These are phyloP conservation scores for Xylariaceae sp. DNA, from an alignment of 2,329 filamentous ascomycete species.

Conservation along the genomic window DNA sequence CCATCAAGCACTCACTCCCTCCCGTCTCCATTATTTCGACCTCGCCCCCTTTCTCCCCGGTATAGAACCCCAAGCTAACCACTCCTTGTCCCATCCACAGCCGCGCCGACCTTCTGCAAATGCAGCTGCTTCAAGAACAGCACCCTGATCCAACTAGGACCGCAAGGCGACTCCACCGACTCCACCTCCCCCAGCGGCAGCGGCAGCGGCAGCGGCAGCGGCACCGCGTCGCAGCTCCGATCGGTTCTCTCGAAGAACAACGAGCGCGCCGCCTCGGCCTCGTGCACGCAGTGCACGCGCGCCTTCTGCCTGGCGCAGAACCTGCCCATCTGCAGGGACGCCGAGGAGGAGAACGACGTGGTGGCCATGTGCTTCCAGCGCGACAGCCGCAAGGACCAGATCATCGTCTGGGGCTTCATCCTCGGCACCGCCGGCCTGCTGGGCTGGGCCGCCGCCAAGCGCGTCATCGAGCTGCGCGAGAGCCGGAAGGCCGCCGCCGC, in stretches of 20 bases:
- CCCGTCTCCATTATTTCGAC: background rate
- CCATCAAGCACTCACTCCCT: background rate
- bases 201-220: background rate
- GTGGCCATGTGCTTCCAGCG: conserved; percentile 67
- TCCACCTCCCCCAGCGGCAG: conserved; percentile 11
- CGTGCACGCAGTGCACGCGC: conserved; percentile 65
- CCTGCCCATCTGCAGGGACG: conserved; percentile 65
- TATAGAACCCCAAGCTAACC: conserved; percentile 13
- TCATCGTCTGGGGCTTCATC: conserved; percentile 68
- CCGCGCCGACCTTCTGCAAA: conserved; percentile 68
- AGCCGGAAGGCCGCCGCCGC: conserved; percentile 24
- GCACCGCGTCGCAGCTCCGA: conserved; percentile 34
- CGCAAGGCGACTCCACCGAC: conserved; percentile 40
- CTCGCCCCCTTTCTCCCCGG: conserved; percentile 4
- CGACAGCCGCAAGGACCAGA: conserved; percentile 67
- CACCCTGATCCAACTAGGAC: conserved; percentile 66
- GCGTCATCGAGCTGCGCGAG: conserved; percentile 47
- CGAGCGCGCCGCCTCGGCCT: conserved; percentile 45
- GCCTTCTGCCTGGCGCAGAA: conserved; percentile 63
- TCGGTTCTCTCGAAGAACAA: conserved; percentile 19
- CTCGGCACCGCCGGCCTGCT: conserved; percentile 60
- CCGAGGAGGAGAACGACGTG: conserved; percentile 63
- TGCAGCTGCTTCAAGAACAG: conserved; percentile 72
- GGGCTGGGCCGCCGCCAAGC: conserved; percentile 60
- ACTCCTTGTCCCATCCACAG: conserved; percentile 40